Evolutionary conservation across 1,139 yeast species (phyloP), one percentile per base, ranked within the genome.

Genomic region (Yamadazyma triangularis): DNA sequence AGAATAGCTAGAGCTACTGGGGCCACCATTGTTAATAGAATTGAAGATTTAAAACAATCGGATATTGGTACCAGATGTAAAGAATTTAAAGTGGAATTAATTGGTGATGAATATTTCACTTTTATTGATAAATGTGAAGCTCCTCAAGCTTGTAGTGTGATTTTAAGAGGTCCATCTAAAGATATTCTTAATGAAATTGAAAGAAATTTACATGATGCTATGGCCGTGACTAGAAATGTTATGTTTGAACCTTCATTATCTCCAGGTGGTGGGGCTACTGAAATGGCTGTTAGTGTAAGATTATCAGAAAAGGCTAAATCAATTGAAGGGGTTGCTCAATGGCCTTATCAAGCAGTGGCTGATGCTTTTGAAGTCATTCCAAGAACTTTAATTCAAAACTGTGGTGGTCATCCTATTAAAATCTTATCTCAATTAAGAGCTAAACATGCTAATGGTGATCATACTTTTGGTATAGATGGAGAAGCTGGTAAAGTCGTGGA

Each of bases 191-290:
- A 88, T 59, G 98, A 93, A 69, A 79, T 93, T 50, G 98, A 93
- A 57, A 81, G 99, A 57, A 93, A 93, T 58, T 72, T 93, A 53
- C 97, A 91, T 56, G 99, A 93, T 60, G 98, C 99, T 29, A 86
- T 93, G 95, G 91, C 96, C 4, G 98, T 91, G 31, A 81, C 98
- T 15, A 79, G 96, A 59, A 93, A 93, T 53, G 96, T 93, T 28
- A 77, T 86, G 73, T 81, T 91, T 48, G 95, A 91, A 57, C 98
- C 99, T 30, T 79, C 93, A 24, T 73, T 91, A 52, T 73, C 96
- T 2, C 99, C 99, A 30, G 99, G 99, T 47, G 99, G 98, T 36
- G 98, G 99, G 51, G 98, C 99, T 30, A 91, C 97, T 14, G 99
- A 91, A 63, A 91, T 93, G 97, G 98, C 98, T 2, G 89, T 93